phyloP scores from a whole-genome alignment of 2,329 filamentous ascomycete genomes.

The Daldinia sp. region DNA sequence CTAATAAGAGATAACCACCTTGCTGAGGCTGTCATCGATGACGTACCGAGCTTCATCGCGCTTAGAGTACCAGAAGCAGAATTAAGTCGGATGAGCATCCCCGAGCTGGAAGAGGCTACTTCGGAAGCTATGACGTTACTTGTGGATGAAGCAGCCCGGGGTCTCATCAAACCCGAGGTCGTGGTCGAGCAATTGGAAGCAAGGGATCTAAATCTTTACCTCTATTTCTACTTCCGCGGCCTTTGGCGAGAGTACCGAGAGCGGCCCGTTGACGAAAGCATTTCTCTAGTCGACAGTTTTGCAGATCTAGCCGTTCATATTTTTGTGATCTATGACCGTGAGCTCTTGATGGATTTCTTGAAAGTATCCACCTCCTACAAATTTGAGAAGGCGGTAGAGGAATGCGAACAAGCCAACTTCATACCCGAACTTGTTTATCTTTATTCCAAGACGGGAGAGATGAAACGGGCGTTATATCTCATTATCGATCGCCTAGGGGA shows the following conservation, averaged over 20 bases:
- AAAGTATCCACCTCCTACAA: constrained; percentile 85
- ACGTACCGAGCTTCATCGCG: constrained; percentile 87
- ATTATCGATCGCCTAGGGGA: constrained; percentile 95
- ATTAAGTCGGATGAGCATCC: constrained; percentile 68
- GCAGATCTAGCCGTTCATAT: constrained; percentile 86
- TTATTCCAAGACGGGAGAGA: constrained; percentile 93
- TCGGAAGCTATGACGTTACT: constrained; percentile 85
- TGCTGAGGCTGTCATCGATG: constrained; percentile 87
- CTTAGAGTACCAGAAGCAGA: constrained; percentile 81
- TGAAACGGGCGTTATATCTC: constrained; percentile 87
- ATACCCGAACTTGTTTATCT: constrained; percentile 95
- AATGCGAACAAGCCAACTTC: constrained; percentile 83
- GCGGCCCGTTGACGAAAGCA: constrained; percentile 65
- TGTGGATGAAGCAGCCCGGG: constrained; percentile 89
- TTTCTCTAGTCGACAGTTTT: constrained; percentile 81
- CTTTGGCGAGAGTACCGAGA: constrained; percentile 78
- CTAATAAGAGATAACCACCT: constrained; percentile 89
- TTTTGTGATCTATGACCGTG: constrained; percentile 84
- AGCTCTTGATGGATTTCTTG: constrained; percentile 85
- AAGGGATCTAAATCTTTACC: constrained; percentile 74
- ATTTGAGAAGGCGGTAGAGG: constrained; percentile 79
- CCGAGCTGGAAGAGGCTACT: constrained; percentile 81
- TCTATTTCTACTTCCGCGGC: constrained; percentile 90
- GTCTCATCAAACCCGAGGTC: constrained; percentile 78
- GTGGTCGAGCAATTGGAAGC: constrained; percentile 81